Evolutionary conservation across 2,329 filamentous ascomycete species (phyloP).

Genomic region (Arthroderma sp.): DNA sequence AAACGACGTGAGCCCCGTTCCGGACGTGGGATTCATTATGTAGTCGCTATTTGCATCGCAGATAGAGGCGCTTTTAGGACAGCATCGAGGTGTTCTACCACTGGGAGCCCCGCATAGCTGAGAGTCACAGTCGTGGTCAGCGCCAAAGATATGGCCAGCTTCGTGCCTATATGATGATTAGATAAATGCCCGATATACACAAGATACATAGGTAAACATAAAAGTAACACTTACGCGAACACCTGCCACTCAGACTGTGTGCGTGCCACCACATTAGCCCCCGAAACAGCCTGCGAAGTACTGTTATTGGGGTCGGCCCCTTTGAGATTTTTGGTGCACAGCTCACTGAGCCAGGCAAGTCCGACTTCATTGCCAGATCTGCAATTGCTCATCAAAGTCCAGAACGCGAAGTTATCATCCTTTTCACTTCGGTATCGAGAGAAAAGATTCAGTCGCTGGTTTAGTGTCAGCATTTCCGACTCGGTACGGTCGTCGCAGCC

Average conservation of each 20-base stretch:
- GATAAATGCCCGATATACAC: background rate
- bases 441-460: slow-evolving; percentile 70
- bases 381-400: slow-evolving; percentile 75
- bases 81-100: slow-evolving; percentile 55
- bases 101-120: slow-evolving; percentile 53
- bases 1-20: slow-evolving; percentile 58
- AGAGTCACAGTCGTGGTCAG: slow-evolving; percentile 77
- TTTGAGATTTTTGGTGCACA: slow-evolving; percentile 39
- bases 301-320: slow-evolving; percentile 10
- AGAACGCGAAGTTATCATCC: slow-evolving; percentile 73
- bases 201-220: background rate
- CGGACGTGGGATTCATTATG: slow-evolving; percentile 94
- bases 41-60: slow-evolving; percentile 69
- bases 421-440: slow-evolving; percentile 73
- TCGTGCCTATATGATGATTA: slow-evolving; percentile 45
- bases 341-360: slow-evolving; percentile 77
- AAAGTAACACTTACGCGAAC: slow-evolving; percentile 44
- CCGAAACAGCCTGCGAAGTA: slow-evolving; percentile 54
- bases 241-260: slow-evolving; percentile 84
- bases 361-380: slow-evolving; percentile 71
- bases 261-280: slow-evolving; percentile 76
- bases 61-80: slow-evolving; percentile 52
- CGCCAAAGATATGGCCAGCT: slow-evolving; percentile 83
- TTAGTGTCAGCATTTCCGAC: slow-evolving; percentile 47
- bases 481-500: slow-evolving; percentile 39